Evolutionary conservation across 805 yeast genomes (phyloP), one percentile per base, ranked within the genome.

Genomic region (Tetrapisispora nanseiensis): DNA sequence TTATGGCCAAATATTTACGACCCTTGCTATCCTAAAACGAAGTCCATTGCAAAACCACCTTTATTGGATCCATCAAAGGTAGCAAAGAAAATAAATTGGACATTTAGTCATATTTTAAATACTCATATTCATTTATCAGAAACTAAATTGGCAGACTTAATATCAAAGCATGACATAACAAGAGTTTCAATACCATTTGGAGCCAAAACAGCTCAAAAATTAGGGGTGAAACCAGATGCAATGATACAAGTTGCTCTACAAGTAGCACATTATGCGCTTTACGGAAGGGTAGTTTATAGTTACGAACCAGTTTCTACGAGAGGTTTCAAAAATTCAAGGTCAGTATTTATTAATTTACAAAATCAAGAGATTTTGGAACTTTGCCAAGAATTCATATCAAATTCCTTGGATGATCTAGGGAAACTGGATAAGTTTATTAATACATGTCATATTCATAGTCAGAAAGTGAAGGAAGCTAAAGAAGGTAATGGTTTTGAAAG

Each of bases 181-280:
- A 82, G 82, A 52, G 71, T 74, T 46, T 82, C 83, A 16, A 67
- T 87, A 41, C 84, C 81, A 47, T 84, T 75, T 65, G 97, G 96
- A 22, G 74, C 82, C 57, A 76, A 80, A 44, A 74, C 78, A 47
- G 85, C 87, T 48, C 79, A 79, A 52, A 80, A 78, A 46, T 76
- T 83, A 78, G 90, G 87, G 33, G 76, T 78, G 56, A 80, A 86
- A 34, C 89, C 95, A 0, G 97, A 87, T 66, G 90, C 95, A 0
- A 82, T 83, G 67, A 81, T 86, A 32, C 97, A 87, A 61, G 76
- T 87, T 76, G 83, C 92, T 8, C 77, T 87, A 62, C 96, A 87
- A 60, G 80, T 90, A 8, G 86, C 95, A 2, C 89, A 87, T 61
- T 87, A 86, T 60, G 92, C 95, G 0, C 69, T 87, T 33, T 87